Conservation (phyloP, 495 filamentous ascomycete genomes). For the Ascobolus immersus region DNA sequence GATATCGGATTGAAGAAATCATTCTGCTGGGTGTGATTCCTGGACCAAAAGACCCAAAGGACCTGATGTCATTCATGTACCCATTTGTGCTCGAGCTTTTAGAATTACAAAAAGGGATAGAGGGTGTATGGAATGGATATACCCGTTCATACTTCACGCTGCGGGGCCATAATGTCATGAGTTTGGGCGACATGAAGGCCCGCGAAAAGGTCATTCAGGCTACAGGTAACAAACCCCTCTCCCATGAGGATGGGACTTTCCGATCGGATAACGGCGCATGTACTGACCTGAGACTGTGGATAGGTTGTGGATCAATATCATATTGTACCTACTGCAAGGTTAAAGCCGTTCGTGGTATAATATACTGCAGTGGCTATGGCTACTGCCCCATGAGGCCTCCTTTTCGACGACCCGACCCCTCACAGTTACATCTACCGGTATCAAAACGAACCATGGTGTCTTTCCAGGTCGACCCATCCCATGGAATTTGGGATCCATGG, state of each 20-base stretch:
- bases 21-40: slow-evolving; percentile 1
- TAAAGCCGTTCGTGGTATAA: too few relatives aligned
- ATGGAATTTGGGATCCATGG: neutral
- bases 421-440: neutral
- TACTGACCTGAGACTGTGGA: neutral
- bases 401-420: neutral
- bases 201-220: neutral
- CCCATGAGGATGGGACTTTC: too few relatives aligned
- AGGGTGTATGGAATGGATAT: neutral
- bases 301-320: neutral
- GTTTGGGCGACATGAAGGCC: neutral
- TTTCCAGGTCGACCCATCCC: too few relatives aligned
- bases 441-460: neutral
- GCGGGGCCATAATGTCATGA: neutral
- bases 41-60: slow-evolving; percentile 1
- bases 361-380: slow-evolving; percentile 1
- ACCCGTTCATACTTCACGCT: neutral
- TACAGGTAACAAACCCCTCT: too few relatives aligned
- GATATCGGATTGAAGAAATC: neutral
- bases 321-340: slow-evolving; percentile 2
- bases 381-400: slow-evolving; percentile 1
- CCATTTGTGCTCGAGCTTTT: neutral
- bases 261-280: too few relatives aligned
- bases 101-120: neutral
- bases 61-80: neutral